Percentiles rank a stretch among this genome's conserved stretches.
phyloP scores from a whole-genome alignment of 805 yeast genomes.

The Clavispora vitiphila region DNA sequence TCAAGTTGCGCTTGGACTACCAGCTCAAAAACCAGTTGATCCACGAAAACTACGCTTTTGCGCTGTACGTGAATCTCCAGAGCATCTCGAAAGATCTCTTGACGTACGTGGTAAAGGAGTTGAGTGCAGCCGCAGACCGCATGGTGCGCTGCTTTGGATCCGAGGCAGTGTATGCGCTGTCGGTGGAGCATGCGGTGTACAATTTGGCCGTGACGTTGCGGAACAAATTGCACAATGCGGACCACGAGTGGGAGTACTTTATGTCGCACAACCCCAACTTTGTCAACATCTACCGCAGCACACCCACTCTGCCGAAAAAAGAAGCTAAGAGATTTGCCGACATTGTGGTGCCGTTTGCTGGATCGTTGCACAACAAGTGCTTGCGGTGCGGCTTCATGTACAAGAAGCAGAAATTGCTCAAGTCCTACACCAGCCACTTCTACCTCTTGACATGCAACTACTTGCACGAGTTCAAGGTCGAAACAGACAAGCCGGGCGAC shows the following conservation, averaged over 20 bases:
- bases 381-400: conserved; percentile 37
- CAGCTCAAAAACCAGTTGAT: conserved; percentile 38
- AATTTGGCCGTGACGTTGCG: conserved; percentile 23
- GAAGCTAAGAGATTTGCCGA: conserved; percentile 18
- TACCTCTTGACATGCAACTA: conserved; percentile 40
- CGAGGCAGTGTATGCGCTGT: conserved; percentile 17
- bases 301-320: conserved; percentile 12
- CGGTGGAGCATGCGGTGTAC: conserved; percentile 12
- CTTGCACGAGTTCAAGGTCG: conserved; percentile 39
- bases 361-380: conserved; percentile 35
- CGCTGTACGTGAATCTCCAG: conserved; percentile 38
- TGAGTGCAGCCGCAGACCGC: conserved; percentile 27
- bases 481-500: conserved; percentile 5
- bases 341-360: conserved; percentile 29
- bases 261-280: conserved; percentile 27
- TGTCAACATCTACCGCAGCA: conserved; percentile 18
- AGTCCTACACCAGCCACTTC: conserved; percentile 33
- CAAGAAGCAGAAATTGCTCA: conserved; percentile 37
- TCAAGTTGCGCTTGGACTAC: conserved; percentile 35
- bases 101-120: conserved; percentile 33
- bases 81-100: conserved; percentile 36
- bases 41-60: conserved; percentile 38
- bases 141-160: conserved; percentile 25
- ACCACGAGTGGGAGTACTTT: conserved; percentile 35
- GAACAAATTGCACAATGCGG: conserved; percentile 21